A percentile compares a stretch with the other conserved stretches of the same genome.
These are phyloP conservation scores for Pseudonectria foliicola DNA, from an alignment of 2,329 filamentous ascomycete genomes.

Conservation along the genomic window DNA sequence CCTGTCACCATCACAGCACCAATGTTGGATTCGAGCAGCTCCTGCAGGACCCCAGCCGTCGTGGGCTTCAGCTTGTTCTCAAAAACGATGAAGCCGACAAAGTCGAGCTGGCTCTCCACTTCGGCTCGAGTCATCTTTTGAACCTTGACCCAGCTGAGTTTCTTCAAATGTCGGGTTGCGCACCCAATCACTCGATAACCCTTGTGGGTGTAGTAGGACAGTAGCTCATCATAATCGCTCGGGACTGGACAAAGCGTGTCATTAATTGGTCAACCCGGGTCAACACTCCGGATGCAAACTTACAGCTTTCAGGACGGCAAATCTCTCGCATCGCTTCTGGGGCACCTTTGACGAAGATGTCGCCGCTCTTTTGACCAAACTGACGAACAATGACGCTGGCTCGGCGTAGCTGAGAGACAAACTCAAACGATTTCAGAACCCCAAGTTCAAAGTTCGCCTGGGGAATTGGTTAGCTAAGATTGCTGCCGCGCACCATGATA, in stretches of 20 bases:
- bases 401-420: conserved; percentile 83
- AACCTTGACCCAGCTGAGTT: conserved; percentile 86
- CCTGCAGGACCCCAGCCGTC: conserved; percentile 72
- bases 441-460: conserved; percentile 70
- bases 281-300: conserved; percentile 28
- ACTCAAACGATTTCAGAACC: conserved; percentile 87
- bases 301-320: conserved; percentile 72
- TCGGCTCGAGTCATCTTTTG: conserved; percentile 88
- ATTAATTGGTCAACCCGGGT: too few species aligned
- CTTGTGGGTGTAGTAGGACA: conserved; percentile 88
- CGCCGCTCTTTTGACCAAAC: conserved; percentile 76
- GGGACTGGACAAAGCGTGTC: conserved; percentile 50
- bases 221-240: conserved; percentile 77
- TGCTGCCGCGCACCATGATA: conserved; percentile 11
- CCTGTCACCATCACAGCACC: conserved; percentile 94
- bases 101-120: conserved; percentile 76
- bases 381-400: conserved; percentile 89
- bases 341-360: conserved; percentile 92
- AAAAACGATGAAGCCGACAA: conserved; percentile 95
- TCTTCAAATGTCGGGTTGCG: conserved; percentile 79
- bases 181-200: conserved; percentile 96
- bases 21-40: conserved; percentile 77
- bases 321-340: conserved; percentile 96
- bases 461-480: conserved; percentile 37
- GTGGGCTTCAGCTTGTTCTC: conserved; percentile 96